Conservation (phyloP, 768 basidiomycete genomes). For the Sutorius australiensis region DNA sequence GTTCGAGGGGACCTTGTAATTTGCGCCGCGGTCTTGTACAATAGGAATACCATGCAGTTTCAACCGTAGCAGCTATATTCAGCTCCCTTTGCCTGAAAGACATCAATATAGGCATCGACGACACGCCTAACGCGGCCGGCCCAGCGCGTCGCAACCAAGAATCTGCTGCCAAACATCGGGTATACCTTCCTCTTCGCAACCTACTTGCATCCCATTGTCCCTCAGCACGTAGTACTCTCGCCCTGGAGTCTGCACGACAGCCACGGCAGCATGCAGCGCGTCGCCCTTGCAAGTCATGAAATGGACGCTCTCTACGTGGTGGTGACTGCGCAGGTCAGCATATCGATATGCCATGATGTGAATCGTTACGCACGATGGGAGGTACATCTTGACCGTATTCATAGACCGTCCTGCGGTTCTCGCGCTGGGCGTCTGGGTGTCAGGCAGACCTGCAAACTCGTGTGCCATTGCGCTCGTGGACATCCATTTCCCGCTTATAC, state of each 20-base stretch:
- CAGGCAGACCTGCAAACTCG: constrained; percentile 54
- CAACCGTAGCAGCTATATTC: background rate
- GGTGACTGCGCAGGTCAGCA: constrained; percentile 45
- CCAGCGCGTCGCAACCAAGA: constrained; percentile 42
- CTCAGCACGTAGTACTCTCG: constrained; percentile 67
- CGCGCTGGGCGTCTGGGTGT: constrained; percentile 3
- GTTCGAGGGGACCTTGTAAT: background rate
- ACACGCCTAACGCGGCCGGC: background rate
- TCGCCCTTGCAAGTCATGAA: constrained; percentile 43
- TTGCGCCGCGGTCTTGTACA: background rate
- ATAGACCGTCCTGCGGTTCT: constrained; percentile 28
- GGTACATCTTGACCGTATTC: constrained; percentile 53
- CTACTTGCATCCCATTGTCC: constrained; percentile 76
- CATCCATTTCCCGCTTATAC: constrained; percentile 69
- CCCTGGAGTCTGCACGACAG: constrained; percentile 64
- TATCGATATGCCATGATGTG: background rate
- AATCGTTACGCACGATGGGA: constrained; percentile 53
- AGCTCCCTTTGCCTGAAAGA: too few relatives aligned
- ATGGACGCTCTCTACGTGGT: constrained; percentile 74
- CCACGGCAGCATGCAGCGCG: constrained; percentile 58
- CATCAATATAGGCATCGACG: background rate
- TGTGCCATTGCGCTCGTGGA: constrained; percentile 67
- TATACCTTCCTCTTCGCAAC: constrained; percentile 72
- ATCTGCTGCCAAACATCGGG: constrained; percentile 58
- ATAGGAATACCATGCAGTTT: background rate